Conservation (phyloP, 2,329 filamentous ascomycete species). For the Curvularia hawaiiensis region DNA sequence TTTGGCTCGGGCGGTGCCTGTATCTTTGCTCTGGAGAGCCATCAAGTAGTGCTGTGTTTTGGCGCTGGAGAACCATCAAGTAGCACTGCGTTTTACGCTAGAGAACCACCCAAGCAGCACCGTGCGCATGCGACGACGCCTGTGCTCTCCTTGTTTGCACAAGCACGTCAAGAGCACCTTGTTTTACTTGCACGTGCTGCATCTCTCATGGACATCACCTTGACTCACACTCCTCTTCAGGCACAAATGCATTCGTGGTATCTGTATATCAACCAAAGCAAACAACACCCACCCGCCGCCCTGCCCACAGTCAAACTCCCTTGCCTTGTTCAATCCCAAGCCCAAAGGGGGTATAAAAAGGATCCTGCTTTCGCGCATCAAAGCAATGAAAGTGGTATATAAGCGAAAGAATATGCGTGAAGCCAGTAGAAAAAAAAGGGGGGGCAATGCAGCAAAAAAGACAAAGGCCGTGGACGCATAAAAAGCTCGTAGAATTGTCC, state of each 20-base stretch:
- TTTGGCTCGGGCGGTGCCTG: background rate
- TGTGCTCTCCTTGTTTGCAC: too few species aligned
- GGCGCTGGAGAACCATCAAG: too few species aligned
- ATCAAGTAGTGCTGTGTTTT: too few species aligned
- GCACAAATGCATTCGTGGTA: conserved; percentile 4
- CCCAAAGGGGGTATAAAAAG: conserved; percentile 16
- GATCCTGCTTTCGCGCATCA: conserved; percentile 13
- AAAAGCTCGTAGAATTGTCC: background rate
- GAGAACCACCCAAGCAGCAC: too few species aligned
- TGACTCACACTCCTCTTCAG: too few species aligned
- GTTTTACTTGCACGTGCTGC: background rate
- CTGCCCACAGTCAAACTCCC: conserved; percentile 8
- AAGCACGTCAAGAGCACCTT: background rate
- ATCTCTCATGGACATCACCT: background rate
- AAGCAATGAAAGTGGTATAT: conserved; percentile 28
- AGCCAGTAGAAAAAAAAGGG: conserved; percentile 5
- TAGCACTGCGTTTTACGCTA: too few species aligned
- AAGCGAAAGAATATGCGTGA: conserved; percentile 7
- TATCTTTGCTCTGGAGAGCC: too few species aligned
- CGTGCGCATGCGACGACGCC: too few species aligned
- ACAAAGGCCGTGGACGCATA: conserved; percentile 16
- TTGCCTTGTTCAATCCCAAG: conserved; percentile 11
- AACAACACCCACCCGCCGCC: conserved; percentile 5
- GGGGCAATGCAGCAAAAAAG: background rate
- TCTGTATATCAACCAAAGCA: conserved; percentile 9